These are phyloP conservation scores for Umbelopsis ramanniana DNA, from an alignment of 192 early-diverging fungal species.

Conservation along the genomic window DNA sequence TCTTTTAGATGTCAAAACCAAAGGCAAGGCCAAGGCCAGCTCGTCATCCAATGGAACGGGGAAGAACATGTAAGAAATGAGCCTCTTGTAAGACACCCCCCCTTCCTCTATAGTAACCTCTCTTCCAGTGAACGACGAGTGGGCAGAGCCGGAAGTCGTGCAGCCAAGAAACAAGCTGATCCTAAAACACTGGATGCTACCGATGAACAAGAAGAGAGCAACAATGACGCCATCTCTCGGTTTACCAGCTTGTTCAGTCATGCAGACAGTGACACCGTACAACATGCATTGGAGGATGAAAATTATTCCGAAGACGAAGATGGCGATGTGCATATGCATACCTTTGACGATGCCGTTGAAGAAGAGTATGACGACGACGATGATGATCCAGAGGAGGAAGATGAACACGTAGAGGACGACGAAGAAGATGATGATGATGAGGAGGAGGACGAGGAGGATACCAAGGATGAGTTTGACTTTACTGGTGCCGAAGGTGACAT, in stretches of 20 bases:
- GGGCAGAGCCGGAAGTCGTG: constrained; percentile 6
- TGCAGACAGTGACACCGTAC: not conserved
- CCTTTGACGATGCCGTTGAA: not conserved
- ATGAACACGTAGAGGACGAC: constrained; percentile 28
- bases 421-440: constrained; percentile 37
- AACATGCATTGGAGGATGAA: constrained; percentile 24
- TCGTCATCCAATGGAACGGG: constrained; percentile 3
- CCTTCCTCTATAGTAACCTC: not conserved
- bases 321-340: constrained; percentile 1
- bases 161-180: constrained; percentile 26
- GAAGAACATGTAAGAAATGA: not conserved
- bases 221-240: not conserved
- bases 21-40: constrained; percentile 11
- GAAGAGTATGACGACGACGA: constrained; percentile 27
- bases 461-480: constrained; percentile 41
- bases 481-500: constrained; percentile 4
- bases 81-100: too few relatives aligned
- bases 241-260: constrained; percentile 3
- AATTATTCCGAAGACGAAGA: constrained; percentile 23
- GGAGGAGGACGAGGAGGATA: constrained; percentile 42
- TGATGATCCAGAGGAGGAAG: constrained; percentile 26
- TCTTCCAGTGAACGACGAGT: not conserved
- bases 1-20: constrained; percentile 9
- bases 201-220: not conserved
- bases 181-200: not conserved